A percentile compares a stretch with the other conserved stretches of the same genome.
phyloP scores from a whole-genome alignment of 202 grass and related monocot genomes.

The Bolboschoenoplectus hybrid region DNA sequence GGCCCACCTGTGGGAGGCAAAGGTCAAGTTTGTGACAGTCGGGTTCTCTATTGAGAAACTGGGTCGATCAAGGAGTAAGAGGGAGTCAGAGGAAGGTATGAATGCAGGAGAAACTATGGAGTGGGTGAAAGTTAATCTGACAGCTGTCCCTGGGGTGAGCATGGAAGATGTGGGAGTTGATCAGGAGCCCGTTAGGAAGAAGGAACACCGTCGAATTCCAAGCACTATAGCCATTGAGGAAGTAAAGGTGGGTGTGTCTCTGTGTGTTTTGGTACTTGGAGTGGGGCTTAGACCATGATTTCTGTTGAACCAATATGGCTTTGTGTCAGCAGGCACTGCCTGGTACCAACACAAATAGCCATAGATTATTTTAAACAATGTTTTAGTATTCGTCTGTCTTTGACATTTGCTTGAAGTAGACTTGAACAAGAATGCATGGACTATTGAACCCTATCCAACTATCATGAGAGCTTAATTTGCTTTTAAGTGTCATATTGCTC shows the following conservation, averaged over 20 bases:
- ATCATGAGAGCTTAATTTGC: constrained; percentile 5
- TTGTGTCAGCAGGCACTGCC: constrained; percentile 11
- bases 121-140: constrained; percentile 86
- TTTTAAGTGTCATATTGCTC: constrained; percentile 16
- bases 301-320: not conserved
- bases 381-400: not conserved
- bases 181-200: constrained; percentile 66
- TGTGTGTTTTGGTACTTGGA: constrained; percentile 10
- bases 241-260: constrained; percentile 73
- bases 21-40: constrained; percentile 92
- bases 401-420: constrained; percentile 10
- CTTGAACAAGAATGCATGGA: constrained; percentile 6
- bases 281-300: not conserved
- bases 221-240: constrained; percentile 99
- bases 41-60: constrained; percentile 89
- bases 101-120: constrained; percentile 59
- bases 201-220: constrained; percentile 92
- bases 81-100: constrained; percentile 51
- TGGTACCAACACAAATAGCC: not conserved
- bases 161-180: constrained; percentile 89
- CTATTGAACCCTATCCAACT: constrained; percentile 3
- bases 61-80: constrained; percentile 65
- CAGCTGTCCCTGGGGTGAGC: constrained; percentile 83
- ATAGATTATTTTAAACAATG: constrained; percentile 18
- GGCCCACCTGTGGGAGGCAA: constrained; percentile 91